Conservation (phyloP, 176 grass and related monocot species). For the Aegilops sharonensis region DNA sequence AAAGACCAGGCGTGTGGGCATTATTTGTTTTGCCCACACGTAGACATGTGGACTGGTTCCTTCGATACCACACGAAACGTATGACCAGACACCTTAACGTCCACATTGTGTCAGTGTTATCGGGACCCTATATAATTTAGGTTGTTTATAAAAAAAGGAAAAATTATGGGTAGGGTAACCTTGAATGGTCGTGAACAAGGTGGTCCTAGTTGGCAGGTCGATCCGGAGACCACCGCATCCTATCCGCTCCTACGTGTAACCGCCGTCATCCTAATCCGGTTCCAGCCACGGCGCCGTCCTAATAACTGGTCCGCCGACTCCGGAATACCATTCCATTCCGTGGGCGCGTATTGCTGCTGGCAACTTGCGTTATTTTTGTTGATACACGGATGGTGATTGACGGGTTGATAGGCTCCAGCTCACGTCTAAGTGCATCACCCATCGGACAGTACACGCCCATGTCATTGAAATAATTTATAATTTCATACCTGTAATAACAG, state of each 20-base stretch:
- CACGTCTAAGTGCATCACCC: not conserved
- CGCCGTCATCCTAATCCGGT: not conserved
- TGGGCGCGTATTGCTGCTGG: not conserved
- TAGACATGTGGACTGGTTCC: too few species aligned
- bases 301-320: not conserved
- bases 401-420: not conserved
- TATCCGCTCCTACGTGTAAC: conserved; percentile 11
- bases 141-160: too few species aligned
- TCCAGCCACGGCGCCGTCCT: not conserved
- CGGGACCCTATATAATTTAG: too few species aligned
- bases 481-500: too few species aligned
- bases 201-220: not conserved
- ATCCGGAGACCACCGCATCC: not conserved
- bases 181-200: too few species aligned
- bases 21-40: too few species aligned
- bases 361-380: not conserved
- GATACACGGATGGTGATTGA: not conserved
- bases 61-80: too few species aligned
- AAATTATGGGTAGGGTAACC: too few species aligned
- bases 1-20: too few species aligned
- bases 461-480: too few species aligned
- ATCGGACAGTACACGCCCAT: not conserved
- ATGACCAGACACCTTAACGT: too few species aligned
- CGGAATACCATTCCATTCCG: not conserved
- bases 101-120: too few species aligned